These are phyloP conservation scores for Chrysanthemum seticuspe DNA, from an alignment of 129 eudicot genomes.

Conservation along the genomic window DNA sequence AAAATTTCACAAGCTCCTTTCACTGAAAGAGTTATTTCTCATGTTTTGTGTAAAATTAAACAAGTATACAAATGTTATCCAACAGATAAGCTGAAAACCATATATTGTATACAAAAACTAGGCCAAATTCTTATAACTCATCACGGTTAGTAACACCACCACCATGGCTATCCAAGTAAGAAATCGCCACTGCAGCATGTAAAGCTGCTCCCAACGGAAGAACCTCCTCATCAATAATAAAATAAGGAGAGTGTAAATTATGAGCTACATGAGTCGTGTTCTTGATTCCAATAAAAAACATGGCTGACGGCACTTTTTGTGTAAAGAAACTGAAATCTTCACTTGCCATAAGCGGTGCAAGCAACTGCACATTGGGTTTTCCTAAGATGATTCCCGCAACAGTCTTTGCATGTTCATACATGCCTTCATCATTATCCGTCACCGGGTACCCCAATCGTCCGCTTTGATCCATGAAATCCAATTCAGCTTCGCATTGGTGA, in stretches of 20 bases:
- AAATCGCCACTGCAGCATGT: slow-evolving; percentile 55
- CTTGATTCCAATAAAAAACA: slow-evolving; percentile 44
- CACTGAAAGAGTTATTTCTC: too few species aligned
- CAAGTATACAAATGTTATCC: not conserved
- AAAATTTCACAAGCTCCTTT: too few species aligned
- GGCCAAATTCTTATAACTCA: slow-evolving; percentile 19
- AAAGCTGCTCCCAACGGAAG: slow-evolving; percentile 51
- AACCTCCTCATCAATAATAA: slow-evolving; percentile 46
- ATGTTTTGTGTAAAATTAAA: not conserved
- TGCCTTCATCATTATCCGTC: slow-evolving; percentile 40
- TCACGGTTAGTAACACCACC: slow-evolving; percentile 9
- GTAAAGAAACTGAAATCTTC: slow-evolving; percentile 62
- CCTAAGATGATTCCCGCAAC: slow-evolving; percentile 48
- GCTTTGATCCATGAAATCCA: slow-evolving; percentile 52
- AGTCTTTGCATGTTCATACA: slow-evolving; percentile 47
- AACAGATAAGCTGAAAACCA: too few species aligned
- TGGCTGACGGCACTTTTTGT: slow-evolving; percentile 47
- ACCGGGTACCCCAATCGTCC: slow-evolving; percentile 42
- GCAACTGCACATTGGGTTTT: slow-evolving; percentile 33
- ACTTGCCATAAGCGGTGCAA: slow-evolving; percentile 43
- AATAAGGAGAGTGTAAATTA: slow-evolving; percentile 49
- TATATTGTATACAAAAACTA: not conserved
- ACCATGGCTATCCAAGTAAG: slow-evolving; percentile 43
- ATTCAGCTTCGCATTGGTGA: slow-evolving; percentile 40
- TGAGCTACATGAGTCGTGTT: slow-evolving; percentile 39